phyloP scores from a whole-genome alignment of 2,329 filamentous ascomycete species.

The Sporothrix curviconia region DNA sequence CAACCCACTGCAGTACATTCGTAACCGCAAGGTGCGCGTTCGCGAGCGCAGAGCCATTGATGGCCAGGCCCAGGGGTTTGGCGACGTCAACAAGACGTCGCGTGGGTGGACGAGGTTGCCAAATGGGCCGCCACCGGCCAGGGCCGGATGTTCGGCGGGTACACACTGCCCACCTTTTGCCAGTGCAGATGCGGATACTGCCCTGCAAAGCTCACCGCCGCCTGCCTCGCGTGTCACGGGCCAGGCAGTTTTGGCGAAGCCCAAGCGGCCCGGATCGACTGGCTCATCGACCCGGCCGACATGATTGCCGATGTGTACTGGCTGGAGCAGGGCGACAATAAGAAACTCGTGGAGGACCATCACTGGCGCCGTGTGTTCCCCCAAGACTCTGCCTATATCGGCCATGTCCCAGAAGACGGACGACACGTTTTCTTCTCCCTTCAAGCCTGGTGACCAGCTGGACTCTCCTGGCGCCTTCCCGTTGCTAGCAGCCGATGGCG shows the following conservation, averaged over 20 bases:
- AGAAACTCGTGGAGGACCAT: constrained; percentile 71
- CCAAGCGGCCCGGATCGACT: constrained; percentile 74
- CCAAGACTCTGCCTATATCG: constrained; percentile 26
- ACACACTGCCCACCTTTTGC: constrained; percentile 41
- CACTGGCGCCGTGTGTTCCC: constrained; percentile 68
- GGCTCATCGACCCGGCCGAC: constrained; percentile 77
- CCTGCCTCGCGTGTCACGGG: constrained; percentile 31
- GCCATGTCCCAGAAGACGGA: constrained; percentile 24
- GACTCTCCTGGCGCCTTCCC: background rate
- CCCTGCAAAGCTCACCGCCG: constrained; percentile 36
- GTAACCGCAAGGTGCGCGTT: constrained; percentile 79
- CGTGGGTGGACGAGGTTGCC: constrained; percentile 70
- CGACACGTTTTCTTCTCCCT: no score
- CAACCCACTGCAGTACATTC: constrained; percentile 86
- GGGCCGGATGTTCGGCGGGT: constrained; percentile 15
- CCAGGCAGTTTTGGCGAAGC: constrained; percentile 39
- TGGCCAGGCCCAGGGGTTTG: constrained; percentile 69
- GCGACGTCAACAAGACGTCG: constrained; percentile 59
- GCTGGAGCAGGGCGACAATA: constrained; percentile 78
- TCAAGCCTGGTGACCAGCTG: background rate
- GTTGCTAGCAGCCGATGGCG: background rate
- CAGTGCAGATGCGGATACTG: constrained; percentile 36
- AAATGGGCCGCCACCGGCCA: constrained; percentile 36
- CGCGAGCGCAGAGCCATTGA: constrained; percentile 70
- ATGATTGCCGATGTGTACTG: constrained; percentile 86